Conservation (phyloP, 2,329 filamentous ascomycete species). For the Zymoseptoria crescenta region DNA sequence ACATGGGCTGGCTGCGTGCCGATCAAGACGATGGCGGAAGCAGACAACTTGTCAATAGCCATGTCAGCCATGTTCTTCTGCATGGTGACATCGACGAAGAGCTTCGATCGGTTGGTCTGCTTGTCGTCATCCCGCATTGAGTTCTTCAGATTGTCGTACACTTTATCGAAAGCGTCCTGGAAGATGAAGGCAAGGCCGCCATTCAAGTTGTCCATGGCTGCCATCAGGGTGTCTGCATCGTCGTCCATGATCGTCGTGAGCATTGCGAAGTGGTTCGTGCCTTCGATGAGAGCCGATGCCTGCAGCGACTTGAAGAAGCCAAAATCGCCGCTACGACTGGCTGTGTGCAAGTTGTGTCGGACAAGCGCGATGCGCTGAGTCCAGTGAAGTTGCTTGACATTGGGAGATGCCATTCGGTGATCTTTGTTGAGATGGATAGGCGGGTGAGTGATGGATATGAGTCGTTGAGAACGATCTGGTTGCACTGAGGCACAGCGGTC, state of each 20-base stretch:
- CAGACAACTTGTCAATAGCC: slow-evolving; percentile 41
- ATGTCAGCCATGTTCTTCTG: slow-evolving; percentile 40
- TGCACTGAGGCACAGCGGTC: neutral
- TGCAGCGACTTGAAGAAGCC: slow-evolving; percentile 42
- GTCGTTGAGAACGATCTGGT: neutral
- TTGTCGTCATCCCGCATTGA: slow-evolving; percentile 27
- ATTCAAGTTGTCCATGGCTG: slow-evolving; percentile 41
- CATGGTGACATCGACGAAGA: slow-evolving; percentile 39
- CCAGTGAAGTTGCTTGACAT: slow-evolving; percentile 36
- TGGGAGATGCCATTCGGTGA: slow-evolving; percentile 17
- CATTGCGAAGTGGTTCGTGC: slow-evolving; percentile 39
- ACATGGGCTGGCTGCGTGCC: slow-evolving; percentile 33
- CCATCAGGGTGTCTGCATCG: slow-evolving; percentile 37
- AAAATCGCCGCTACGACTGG: slow-evolving; percentile 38
- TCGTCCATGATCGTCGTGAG: slow-evolving; percentile 34
- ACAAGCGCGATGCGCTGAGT: slow-evolving; percentile 39
- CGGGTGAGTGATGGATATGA: neutral
- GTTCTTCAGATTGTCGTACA: slow-evolving; percentile 38
- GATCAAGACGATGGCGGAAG: slow-evolving; percentile 38
- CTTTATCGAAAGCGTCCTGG: slow-evolving; percentile 40
- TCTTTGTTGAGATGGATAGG: neutral
- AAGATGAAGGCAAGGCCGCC: slow-evolving; percentile 39
- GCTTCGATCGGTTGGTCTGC: slow-evolving; percentile 26
- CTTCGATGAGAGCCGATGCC: slow-evolving; percentile 36
- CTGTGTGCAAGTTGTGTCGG: slow-evolving; percentile 38